These are phyloP conservation scores for Quercus aquifolioides DNA, from an alignment of 306 rosid genomes.

Conservation along the genomic window DNA sequence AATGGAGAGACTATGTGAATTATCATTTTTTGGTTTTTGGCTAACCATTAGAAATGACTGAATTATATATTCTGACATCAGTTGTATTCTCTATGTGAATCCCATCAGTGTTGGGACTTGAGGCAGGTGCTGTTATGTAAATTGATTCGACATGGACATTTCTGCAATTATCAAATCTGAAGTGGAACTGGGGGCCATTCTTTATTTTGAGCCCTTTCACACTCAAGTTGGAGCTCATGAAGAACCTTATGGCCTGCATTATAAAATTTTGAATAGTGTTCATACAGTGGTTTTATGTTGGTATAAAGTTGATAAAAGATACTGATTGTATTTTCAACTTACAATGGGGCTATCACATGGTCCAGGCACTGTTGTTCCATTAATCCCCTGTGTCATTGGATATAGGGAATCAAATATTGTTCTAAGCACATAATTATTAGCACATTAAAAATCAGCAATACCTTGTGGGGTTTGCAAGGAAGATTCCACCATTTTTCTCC, in stretches of 20 bases:
- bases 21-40: slow-evolving; percentile 1
- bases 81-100: slow-evolving; percentile 87
- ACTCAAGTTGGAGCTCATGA: slow-evolving; percentile 83
- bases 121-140: slow-evolving; percentile 62
- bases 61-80: slow-evolving; percentile 63
- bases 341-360: slow-evolving; percentile 91
- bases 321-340: slow-evolving; percentile 25
- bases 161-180: slow-evolving; percentile 70
- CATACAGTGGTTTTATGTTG: background rate
- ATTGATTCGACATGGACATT: slow-evolving; percentile 66
- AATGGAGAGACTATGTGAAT: background rate
- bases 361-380: slow-evolving; percentile 58
- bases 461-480: slow-evolving; percentile 94
- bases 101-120: slow-evolving; percentile 90
- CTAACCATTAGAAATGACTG: slow-evolving; percentile 78
- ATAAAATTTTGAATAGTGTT: slow-evolving; percentile 5
- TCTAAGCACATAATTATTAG: background rate
- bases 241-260: slow-evolving; percentile 80
- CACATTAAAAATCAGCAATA: slow-evolving; percentile 10
- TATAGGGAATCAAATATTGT: slow-evolving; percentile 10
- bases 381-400: slow-evolving; percentile 46
- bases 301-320: background rate
- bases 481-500: slow-evolving; percentile 98
- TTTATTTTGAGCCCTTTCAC: slow-evolving; percentile 75
- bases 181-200: slow-evolving; percentile 83